phyloP scores from a whole-genome alignment of 2,329 filamentous ascomycete species.

The Alternaria ventricosa region DNA sequence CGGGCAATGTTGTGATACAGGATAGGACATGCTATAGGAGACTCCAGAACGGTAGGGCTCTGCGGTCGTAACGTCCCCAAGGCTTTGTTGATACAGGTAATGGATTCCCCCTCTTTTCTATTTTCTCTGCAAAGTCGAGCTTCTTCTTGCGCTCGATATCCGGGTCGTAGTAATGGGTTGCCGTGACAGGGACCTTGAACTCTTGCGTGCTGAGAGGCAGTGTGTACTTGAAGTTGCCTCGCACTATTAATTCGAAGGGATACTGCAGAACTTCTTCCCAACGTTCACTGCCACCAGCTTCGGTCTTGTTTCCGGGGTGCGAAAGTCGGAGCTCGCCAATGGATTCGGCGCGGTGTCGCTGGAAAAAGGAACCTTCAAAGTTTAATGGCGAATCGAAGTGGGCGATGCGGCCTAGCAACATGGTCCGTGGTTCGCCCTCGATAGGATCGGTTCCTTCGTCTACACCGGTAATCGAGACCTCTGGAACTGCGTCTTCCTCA shows the following conservation, averaged over 20 bases:
- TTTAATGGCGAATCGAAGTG: constrained; percentile 85
- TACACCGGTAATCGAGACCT: constrained; percentile 25
- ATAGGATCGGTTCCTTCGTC: constrained; percentile 69
- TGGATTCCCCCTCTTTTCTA: constrained; percentile 14
- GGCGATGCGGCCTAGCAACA: constrained; percentile 88
- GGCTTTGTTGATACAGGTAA: constrained; percentile 32
- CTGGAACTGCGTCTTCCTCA: constrained; percentile 11
- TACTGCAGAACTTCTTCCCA: constrained; percentile 93
- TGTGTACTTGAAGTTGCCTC: constrained; percentile 87
- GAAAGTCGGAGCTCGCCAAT: constrained; percentile 82
- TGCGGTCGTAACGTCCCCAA: constrained; percentile 39
- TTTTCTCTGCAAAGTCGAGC: constrained; percentile 11
- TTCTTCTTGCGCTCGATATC: constrained; percentile 45
- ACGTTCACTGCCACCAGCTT: constrained; percentile 77
- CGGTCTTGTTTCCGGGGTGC: constrained; percentile 86
- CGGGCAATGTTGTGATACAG: constrained; percentile 28
- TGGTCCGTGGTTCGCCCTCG: constrained; percentile 74
- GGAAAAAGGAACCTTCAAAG: constrained; percentile 90
- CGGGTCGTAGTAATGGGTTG: constrained; percentile 46
- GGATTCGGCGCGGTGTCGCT: constrained; percentile 73
- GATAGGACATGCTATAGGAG: constrained; percentile 22
- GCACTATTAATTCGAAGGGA: constrained; percentile 90
- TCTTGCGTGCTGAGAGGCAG: constrained; percentile 64
- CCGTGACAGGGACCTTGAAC: constrained; percentile 59
- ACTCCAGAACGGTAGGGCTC: constrained; percentile 21